phyloP scores from a whole-genome alignment of 2,329 filamentous ascomycete genomes.

The Phialocephala sp. region DNA sequence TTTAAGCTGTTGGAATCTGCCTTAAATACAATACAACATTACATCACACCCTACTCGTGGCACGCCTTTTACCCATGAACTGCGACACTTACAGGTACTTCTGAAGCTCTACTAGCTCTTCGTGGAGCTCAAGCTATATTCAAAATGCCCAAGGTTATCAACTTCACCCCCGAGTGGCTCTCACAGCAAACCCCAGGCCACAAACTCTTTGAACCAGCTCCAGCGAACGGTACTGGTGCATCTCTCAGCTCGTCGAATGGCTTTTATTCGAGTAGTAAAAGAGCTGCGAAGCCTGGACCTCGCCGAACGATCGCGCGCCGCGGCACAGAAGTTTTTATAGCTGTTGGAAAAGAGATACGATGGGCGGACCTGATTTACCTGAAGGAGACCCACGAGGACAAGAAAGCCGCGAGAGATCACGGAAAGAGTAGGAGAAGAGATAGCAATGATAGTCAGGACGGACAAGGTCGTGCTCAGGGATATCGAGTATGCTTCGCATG shows the following conservation, averaged over 20 bases:
- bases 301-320: slow-evolving; percentile 76
- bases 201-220: slow-evolving; percentile 70
- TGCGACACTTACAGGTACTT: slow-evolving; percentile 11
- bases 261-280: slow-evolving; percentile 44
- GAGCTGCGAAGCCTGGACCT: slow-evolving; percentile 54
- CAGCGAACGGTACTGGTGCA: slow-evolving; percentile 43
- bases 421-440: slow-evolving; percentile 30
- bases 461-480: slow-evolving; percentile 46
- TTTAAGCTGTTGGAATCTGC: too few relatives aligned
- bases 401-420: slow-evolving; percentile 35
- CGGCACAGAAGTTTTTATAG: slow-evolving; percentile 87
- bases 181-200: slow-evolving; percentile 77
- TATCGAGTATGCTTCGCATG: slow-evolving; percentile 53
- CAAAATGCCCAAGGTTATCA: slow-evolving; percentile 83
- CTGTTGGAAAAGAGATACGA: slow-evolving; percentile 85
- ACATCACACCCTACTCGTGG: slow-evolving; percentile 21
- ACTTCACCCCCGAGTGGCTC: slow-evolving; percentile 88
- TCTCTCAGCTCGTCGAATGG: slow-evolving; percentile 28
- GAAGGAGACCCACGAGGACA: slow-evolving; percentile 65
- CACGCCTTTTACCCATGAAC: slow-evolving; percentile 24
- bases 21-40: slow-evolving; percentile 26
- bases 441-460: slow-evolving; percentile 32
- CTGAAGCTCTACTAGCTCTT: slow-evolving; percentile 27
- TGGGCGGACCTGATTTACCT: slow-evolving; percentile 86
- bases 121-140: slow-evolving; percentile 26